Conservation (phyloP, 1,284 basidiomycete genomes). For the Puccinia horiana region DNA sequence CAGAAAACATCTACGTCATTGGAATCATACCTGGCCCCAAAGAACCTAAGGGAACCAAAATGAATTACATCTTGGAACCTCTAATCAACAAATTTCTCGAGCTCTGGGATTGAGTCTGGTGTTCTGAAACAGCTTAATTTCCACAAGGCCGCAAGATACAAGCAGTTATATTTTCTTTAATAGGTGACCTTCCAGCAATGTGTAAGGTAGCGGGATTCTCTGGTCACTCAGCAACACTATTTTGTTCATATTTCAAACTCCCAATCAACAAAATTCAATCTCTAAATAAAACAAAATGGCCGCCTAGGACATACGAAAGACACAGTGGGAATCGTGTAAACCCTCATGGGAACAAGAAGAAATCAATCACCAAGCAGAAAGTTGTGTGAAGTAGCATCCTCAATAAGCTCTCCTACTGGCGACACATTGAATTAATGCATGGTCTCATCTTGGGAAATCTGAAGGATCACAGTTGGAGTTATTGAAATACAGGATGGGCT, state of each 20-base stretch:
- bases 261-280: not conserved
- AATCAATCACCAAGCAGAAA: not conserved
- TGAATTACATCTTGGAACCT: slow-evolving; percentile 1
- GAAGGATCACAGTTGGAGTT: not conserved
- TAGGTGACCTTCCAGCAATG: not conserved
- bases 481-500: too few species aligned
- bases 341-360: not conserved
- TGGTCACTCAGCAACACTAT: not conserved
- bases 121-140: not conserved
- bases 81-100: not conserved
- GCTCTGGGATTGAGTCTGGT: not conserved
- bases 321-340: slow-evolving; percentile 4
- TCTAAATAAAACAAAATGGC: not conserved
- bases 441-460: not conserved
- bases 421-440: too few species aligned
- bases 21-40: slow-evolving; percentile 20
- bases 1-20: slow-evolving; percentile 19
- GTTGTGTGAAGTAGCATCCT: slow-evolving; percentile 18
- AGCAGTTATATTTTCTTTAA: slow-evolving; percentile 12
- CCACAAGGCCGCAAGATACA: not conserved
- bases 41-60: slow-evolving; percentile 4
- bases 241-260: slow-evolving; percentile 12
- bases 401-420: slow-evolving; percentile 10
- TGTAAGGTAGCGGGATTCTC: slow-evolving; percentile 15
- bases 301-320: not conserved